phyloP scores from a whole-genome alignment of 805 yeast species.

The Saturnispora serradocipensis region DNA sequence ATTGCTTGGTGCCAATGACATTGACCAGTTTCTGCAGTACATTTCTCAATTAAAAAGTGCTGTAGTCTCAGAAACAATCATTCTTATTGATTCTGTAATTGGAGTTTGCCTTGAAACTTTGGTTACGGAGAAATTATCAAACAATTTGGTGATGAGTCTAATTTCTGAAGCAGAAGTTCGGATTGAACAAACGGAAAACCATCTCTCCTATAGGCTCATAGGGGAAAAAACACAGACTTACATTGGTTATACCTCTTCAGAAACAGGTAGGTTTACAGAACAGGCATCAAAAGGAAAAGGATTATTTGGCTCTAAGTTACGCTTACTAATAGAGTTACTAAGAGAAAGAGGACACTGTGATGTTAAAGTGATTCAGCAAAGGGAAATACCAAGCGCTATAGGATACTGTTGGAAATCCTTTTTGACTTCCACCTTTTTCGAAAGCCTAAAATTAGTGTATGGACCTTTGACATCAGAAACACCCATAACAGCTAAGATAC shows the following conservation, averaged over 20 bases:
- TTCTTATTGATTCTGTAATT: conserved; percentile 22
- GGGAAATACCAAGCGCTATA: conserved; percentile 21
- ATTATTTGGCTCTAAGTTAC: conserved; percentile 14
- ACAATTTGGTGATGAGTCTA: conserved; percentile 15
- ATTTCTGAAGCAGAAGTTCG: conserved; percentile 22
- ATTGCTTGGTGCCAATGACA: conserved; percentile 15
- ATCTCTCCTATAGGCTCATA: conserved; percentile 16
- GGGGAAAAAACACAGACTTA: conserved; percentile 19
- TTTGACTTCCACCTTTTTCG: conserved; percentile 20
- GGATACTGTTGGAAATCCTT: conserved; percentile 25
- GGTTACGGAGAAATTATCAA: conserved; percentile 10
- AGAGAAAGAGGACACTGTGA: conserved; percentile 22
- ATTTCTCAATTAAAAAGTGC: conserved; percentile 6
- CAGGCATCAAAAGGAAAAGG: conserved; percentile 18
- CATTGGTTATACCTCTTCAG: conserved; percentile 17
- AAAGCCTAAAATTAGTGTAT: conserved; percentile 17
- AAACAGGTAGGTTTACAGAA: neutral
- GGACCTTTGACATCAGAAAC: conserved; percentile 13
- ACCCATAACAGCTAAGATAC: conserved; percentile 5
- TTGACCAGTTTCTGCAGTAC: conserved; percentile 6
- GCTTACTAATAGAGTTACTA: conserved; percentile 15
- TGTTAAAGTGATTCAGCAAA: conserved; percentile 19
- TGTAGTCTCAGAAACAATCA: conserved; percentile 16
- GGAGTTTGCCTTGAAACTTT: conserved; percentile 17
- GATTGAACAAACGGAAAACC: conserved; percentile 7